These are phyloP conservation scores for Massospora cicadina DNA, from an alignment of 371 early-diverging fungal species.

Conservation along the genomic window DNA sequence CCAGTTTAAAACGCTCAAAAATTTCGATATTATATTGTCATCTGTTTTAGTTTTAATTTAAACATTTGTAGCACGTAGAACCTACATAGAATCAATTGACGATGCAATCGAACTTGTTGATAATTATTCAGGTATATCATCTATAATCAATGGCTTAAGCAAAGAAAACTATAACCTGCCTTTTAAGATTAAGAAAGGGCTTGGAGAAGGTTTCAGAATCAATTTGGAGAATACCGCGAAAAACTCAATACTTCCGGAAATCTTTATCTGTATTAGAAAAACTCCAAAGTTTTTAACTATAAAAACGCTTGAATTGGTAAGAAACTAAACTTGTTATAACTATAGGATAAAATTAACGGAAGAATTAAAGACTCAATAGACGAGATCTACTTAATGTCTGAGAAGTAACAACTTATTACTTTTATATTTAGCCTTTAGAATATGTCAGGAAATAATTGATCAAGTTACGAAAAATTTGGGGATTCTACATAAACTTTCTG, in stretches of 20 bases:
- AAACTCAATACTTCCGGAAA: conserved; percentile 20
- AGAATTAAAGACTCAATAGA: conserved; percentile 63
- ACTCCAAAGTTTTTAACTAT: conserved; percentile 41
- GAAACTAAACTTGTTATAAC: conserved; percentile 4
- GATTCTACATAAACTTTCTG: conserved; percentile 54
- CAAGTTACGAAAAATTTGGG: conserved; percentile 36
- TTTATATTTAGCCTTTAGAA: conserved; percentile 20
- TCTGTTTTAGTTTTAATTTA: too few species aligned
- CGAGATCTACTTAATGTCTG: conserved; percentile 72
- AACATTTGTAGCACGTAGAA: conserved; percentile 22
- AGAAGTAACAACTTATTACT: conserved; percentile 26
- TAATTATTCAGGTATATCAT: conserved; percentile 28
- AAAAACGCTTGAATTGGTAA: conserved; percentile 63
- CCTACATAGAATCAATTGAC: conserved; percentile 65
- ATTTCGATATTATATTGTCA: not conserved
- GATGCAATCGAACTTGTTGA: conserved; percentile 59
- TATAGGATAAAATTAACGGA: conserved; percentile 26
- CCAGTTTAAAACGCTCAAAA: not conserved
- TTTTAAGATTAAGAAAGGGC: conserved; percentile 45
- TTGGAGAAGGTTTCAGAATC: conserved; percentile 40
- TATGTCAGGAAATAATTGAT: conserved; percentile 35
- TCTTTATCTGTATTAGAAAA: conserved; percentile 36
- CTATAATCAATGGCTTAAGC: not conserved
- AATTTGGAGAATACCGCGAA: conserved; percentile 21
- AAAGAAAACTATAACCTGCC: conserved; percentile 29